Evolutionary conservation across 306 rosid species (phyloP).

Genomic region (Vigna reflexopilosa): DNA sequence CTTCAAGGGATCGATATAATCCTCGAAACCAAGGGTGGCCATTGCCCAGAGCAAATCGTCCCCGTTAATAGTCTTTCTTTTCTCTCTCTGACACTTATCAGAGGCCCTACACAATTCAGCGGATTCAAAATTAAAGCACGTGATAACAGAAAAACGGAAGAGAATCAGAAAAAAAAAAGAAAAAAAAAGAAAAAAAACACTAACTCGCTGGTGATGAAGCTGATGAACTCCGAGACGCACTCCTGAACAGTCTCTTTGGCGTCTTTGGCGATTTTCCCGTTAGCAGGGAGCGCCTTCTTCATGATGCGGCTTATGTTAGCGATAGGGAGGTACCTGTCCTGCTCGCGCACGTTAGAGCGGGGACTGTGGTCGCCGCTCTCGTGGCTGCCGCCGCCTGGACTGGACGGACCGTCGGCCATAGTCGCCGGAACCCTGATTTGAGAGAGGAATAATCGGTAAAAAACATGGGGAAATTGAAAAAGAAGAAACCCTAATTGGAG

Average conservation of each 20-base stretch:
- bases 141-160: background rate
- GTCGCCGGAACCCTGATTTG: conserved; percentile 58
- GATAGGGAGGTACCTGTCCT: conserved; percentile 91
- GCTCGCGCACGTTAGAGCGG: conserved; percentile 85
- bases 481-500: conserved; percentile 22
- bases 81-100: conserved; percentile 98
- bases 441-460: conserved; percentile 6
- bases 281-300: conserved; percentile 97
- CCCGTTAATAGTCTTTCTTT: conserved; percentile 95
- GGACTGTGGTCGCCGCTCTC: conserved; percentile 97
- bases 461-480: conserved; percentile 41
- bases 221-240: conserved; percentile 96
- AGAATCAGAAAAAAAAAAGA: background rate
- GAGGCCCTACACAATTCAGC: conserved; percentile 74
- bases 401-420: conserved; percentile 84
- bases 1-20: conserved; percentile 90
- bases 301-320: conserved; percentile 94
- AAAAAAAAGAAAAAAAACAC: conserved; percentile 38
- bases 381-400: conserved; percentile 90
- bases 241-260: conserved; percentile 97
- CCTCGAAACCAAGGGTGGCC: conserved; percentile 95
- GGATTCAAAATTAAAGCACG: background rate
- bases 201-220: conserved; percentile 98
- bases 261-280: conserved; percentile 95
- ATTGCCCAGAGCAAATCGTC: conserved; percentile 99